Evolutionary conservation across 192 early-diverging fungal species (phyloP).

Genomic region (Coemansia sp.): DNA sequence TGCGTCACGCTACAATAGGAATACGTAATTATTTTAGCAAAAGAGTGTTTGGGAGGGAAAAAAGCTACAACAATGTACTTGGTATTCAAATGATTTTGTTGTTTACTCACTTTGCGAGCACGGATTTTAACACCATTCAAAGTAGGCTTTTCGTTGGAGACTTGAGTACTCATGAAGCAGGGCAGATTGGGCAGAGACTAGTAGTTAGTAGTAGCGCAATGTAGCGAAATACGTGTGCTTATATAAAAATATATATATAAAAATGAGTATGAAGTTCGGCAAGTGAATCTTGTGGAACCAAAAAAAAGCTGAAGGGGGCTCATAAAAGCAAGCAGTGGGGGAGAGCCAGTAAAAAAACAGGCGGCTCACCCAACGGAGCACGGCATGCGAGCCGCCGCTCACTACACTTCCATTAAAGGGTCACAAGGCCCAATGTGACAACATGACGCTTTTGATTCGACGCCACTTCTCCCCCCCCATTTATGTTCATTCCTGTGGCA

Average conservation of each 20-base stretch:
- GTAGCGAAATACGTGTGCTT: neutral
- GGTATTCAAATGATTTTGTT: neutral
- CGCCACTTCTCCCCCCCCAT: neutral
- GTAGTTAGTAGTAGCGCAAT: conserved; percentile 11
- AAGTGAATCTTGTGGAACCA: neutral
- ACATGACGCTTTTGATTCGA: too few relatives aligned
- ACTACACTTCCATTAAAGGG: neutral
- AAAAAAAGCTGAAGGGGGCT: conserved; percentile 10
- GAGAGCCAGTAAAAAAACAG: neutral
- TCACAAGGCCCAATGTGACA: too few relatives aligned
- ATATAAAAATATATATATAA: neutral
- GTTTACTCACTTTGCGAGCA: conserved; percentile 51
- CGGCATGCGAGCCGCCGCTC: neutral
- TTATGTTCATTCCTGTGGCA: neutral
- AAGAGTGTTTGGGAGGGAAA: neutral
- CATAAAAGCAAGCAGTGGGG: conserved; percentile 14
- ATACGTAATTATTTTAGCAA: neutral
- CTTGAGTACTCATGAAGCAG: conserved; percentile 54
- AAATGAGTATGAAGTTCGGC: conserved; percentile 1
- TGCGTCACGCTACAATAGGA: conserved; percentile 55
- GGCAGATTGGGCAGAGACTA: conserved; percentile 14
- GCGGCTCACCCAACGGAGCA: neutral
- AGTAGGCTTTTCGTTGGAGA: conserved; percentile 58
- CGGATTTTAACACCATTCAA: conserved; percentile 58
- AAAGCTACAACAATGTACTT: neutral